phyloP scores from a whole-genome alignment of 2,329 filamentous ascomycete genomes.

The Arthrobotrys iridis region DNA sequence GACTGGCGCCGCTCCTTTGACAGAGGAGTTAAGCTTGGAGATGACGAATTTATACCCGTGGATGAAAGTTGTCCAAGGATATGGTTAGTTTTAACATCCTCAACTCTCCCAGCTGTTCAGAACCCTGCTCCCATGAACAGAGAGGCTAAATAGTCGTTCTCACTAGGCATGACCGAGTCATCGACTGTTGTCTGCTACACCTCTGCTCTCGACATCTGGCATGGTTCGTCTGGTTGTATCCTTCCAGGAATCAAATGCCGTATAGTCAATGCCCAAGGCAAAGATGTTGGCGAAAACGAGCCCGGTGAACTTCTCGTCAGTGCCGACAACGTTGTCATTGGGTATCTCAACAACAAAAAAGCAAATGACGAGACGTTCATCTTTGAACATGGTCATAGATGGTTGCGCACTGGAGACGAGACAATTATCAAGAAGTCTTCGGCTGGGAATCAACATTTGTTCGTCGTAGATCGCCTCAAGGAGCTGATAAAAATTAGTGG shows the following conservation, averaged over 20 bases:
- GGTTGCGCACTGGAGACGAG: slow-evolving; percentile 88
- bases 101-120: not conserved
- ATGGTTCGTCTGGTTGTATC: slow-evolving; percentile 77
- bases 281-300: slow-evolving; percentile 76
- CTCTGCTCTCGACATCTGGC: slow-evolving; percentile 71
- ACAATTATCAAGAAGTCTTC: slow-evolving; percentile 74
- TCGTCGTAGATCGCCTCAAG: slow-evolving; percentile 82
- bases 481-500: slow-evolving; percentile 69
- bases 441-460: slow-evolving; percentile 79
- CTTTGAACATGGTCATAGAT: slow-evolving; percentile 71
- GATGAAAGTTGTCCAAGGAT: slow-evolving; percentile 76
- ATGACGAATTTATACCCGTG: slow-evolving; percentile 71
- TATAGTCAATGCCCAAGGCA: slow-evolving; percentile 74
- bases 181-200: slow-evolving; percentile 74
- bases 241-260: slow-evolving; percentile 73
- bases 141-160: slow-evolving; percentile 12
- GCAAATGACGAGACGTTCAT: slow-evolving; percentile 84
- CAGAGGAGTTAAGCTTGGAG: slow-evolving; percentile 75
- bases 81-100: slow-evolving; percentile 65
- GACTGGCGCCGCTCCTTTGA: slow-evolving; percentile 81
- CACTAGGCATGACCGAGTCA: slow-evolving; percentile 77
- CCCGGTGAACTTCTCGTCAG: slow-evolving; percentile 84
- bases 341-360: slow-evolving; percentile 86
- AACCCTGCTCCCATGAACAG: not conserved
- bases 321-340: slow-evolving; percentile 78